phyloP scores from a whole-genome alignment of 2,329 filamentous ascomycete genomes.

The Epichloe baconii region DNA sequence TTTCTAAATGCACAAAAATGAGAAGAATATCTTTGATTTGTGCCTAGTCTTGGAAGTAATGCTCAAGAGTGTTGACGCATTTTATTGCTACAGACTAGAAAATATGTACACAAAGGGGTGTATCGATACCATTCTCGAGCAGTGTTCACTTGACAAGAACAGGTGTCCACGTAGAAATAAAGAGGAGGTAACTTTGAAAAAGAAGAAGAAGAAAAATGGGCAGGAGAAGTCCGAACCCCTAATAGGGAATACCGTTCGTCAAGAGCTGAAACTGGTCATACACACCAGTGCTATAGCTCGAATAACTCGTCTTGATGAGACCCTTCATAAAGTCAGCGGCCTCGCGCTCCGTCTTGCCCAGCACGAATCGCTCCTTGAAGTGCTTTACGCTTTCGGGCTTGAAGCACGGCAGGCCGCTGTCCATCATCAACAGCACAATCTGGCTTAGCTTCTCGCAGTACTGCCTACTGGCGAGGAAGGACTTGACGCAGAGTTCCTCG shows the following conservation, averaged over 20 bases:
- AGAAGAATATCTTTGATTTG: too few species aligned
- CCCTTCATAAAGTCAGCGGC: conserved; percentile 90
- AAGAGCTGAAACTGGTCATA: conserved; percentile 98
- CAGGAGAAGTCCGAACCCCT: conserved; percentile 11
- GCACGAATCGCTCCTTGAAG: conserved; percentile 82
- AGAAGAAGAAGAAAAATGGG: background rate
- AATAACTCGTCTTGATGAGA: conserved; percentile 78
- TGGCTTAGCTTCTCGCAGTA: conserved; percentile 82
- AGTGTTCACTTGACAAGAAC: too few species aligned
- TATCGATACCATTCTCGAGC: too few species aligned
- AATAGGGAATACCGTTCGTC: conserved; percentile 96
- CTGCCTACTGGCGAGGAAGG: conserved; percentile 77
- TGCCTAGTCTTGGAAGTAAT: too few species aligned
- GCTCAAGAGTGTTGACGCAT: too few species aligned
- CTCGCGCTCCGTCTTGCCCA: conserved; percentile 83
- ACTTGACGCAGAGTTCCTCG: conserved; percentile 90
- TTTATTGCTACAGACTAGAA: too few species aligned
- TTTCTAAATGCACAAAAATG: too few species aligned
- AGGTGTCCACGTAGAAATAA: background rate
- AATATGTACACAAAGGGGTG: too few species aligned
- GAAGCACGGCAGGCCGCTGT: conserved; percentile 92
- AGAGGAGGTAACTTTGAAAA: background rate
- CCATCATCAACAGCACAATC: conserved; percentile 89
- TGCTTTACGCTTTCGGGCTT: conserved; percentile 90
- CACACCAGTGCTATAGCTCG: conserved; percentile 80